Evolutionary conservation across 352 stramenopile genomes (phyloP).

Genomic region (Phytophthora ramorum): DNA sequence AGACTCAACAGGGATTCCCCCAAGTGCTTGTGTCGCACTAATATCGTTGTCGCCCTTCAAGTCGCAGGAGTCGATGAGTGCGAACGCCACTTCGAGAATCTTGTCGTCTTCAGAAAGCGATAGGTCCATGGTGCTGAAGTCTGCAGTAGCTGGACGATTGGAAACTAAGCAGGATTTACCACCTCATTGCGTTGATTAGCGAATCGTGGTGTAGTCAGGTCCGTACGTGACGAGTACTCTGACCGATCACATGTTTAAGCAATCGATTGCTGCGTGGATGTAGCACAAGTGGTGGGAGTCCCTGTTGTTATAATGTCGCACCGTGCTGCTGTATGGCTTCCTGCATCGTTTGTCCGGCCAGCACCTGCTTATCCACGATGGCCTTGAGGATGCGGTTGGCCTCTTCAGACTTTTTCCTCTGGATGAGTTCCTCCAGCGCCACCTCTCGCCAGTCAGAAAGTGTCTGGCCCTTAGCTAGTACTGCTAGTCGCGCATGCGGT

Average conservation of each 20-base stretch:
- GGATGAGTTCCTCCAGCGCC: constrained; percentile 13
- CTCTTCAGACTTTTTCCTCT: constrained; percentile 24
- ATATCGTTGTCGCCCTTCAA: neutral
- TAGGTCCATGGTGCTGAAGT: neutral
- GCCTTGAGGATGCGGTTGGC: constrained; percentile 14
- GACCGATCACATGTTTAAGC: neutral
- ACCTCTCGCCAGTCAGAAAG: constrained; percentile 9
- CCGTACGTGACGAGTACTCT: too few species aligned
- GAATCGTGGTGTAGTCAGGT: neutral
- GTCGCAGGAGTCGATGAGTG: constrained; percentile 3
- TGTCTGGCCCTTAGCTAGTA: neutral
- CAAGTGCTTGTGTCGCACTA: neutral
- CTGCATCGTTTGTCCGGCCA: neutral
- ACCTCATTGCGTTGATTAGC: neutral
- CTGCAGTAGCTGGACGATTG: neutral
- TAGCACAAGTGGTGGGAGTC: too few species aligned
- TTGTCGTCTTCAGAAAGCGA: constrained; percentile 8
- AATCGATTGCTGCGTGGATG: neutral
- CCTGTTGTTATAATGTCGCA: neutral
- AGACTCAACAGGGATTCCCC: neutral
- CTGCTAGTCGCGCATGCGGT: neutral
- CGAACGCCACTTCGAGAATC: constrained; percentile 12
- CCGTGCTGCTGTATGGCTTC: neutral
- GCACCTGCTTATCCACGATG: constrained; percentile 4
- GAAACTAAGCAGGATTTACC: neutral